Evolutionary conservation across 768 basidiomycete genomes (phyloP), one percentile per base, ranked within the genome.

Genomic region (Tylopilus felleus): DNA sequence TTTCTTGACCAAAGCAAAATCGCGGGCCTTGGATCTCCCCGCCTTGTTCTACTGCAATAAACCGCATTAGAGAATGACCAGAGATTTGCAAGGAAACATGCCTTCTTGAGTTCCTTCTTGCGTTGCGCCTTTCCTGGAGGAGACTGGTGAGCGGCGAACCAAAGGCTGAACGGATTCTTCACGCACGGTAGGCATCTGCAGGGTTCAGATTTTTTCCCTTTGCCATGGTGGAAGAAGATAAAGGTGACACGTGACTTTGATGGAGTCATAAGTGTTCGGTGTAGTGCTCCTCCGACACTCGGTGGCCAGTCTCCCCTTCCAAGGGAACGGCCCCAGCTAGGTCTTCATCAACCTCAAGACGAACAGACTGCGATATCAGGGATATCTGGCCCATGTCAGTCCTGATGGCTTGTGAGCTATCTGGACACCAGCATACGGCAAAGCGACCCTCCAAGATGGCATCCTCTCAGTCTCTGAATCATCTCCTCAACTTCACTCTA

Each of bases 61-160:
- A 49, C 49, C 31, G 48, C 39, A 52, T 61, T 40, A 60, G 49
- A 51, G n/a, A 46, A 23, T 23, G 21, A 51, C 48, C 40, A 40
- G 45, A 68, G 57, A 66, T 49, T 46, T 41, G 35, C 46, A 50
- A 42, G 41, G 55, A 56, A 45, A 52, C 58, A 43, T 59, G 59
- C 93, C 86, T 93, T 96, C 75, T 96, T 96, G 41, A 98, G 75
- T 69, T 99, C 96, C 69, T 94, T 98, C 71, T 93, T 94, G 55
- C 92, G 80, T 67, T 86, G 87, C 4, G 91, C 85, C 73, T 98
- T 98, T 51, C 94, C 94, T 97, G 62, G 27, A 42, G 4, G 22
- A 7, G 17, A 28, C 28, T 13, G 3, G 33, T 61, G n/a, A 52
- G 23, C 25, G 56, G 19, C 57, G 5, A 51, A 22, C 39, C n/a